Base-by-base conservation (phyloP, 208 protist genomes). In the Trypanosoma melophagium region DNA sequence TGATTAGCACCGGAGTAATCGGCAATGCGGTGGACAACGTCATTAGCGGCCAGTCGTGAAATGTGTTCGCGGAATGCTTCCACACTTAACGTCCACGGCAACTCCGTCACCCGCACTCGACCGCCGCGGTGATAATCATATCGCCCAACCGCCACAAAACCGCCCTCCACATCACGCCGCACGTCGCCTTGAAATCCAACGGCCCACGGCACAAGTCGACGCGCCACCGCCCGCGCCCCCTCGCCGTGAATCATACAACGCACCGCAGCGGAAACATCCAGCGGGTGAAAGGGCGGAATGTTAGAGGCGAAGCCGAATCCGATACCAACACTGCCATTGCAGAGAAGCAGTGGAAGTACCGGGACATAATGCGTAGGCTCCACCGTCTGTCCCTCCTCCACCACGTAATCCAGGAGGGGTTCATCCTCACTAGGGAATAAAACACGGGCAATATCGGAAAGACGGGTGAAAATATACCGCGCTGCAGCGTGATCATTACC, bases 291-390 rank as follows among this genome's bases (percentile, higher is more conserved):
- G 0, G 92, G 79, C 3, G 92, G 95, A 66, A 98, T 94, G 45
- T 81, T 93, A 0, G 90, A 92, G 19, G 88, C 88, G 87, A 98
- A 99, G 54, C 99, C 99, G 40, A 99, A 99, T 60, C 98, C 99
- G 76, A 99, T 99, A 75, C 99, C 99, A 12, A 98, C 87, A 14
- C 85, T 76, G 28, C 99, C 99, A 89, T 99, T 99, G 51, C 99
- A 98, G 12, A 99, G 87, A 19, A 99, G 90, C 74, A 99, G 93
- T 8, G 99, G 99, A 58, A 99, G 78, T 59, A 99, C 97, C 3
- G 99, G 99, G 28, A 99, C 83, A 80, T 99, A 99, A 79, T 84
- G 99, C 51, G 96, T 90, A 24, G 99, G 99, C 92, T 99, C 99
- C 63, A 99, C 98, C 13, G 64, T 28, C 56, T 94, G 80, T 38